These are phyloP conservation scores for Suillus lakei DNA, from an alignment of 768 basidiomycete species.

Conservation along the genomic window DNA sequence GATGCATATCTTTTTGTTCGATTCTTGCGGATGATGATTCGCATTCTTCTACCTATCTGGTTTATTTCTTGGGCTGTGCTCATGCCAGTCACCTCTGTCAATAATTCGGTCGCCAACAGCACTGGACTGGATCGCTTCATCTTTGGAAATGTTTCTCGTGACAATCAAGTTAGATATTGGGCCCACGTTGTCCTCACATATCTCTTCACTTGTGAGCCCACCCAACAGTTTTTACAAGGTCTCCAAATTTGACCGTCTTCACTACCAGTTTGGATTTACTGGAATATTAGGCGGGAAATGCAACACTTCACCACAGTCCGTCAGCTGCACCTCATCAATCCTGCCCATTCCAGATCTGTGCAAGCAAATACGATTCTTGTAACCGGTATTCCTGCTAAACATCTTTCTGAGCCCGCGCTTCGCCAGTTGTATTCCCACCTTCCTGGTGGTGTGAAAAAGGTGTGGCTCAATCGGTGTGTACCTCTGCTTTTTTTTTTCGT, in stretches of 20 bases:
- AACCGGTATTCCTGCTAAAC: slow-evolving; percentile 84
- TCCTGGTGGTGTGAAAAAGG: slow-evolving; percentile 87
- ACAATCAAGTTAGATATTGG: slow-evolving; percentile 63
- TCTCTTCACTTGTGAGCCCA: slow-evolving; percentile 72
- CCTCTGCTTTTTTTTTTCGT: not conserved
- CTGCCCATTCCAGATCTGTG: slow-evolving; percentile 71
- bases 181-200: slow-evolving; percentile 82
- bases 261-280: slow-evolving; percentile 78
- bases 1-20: slow-evolving; percentile 96
- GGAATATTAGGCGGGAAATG: slow-evolving; percentile 84
- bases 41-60: slow-evolving; percentile 90
- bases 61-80: slow-evolving; percentile 85
- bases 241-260: slow-evolving; percentile 6
- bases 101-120: slow-evolving; percentile 49
- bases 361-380: slow-evolving; percentile 92
- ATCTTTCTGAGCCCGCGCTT: slow-evolving; percentile 73
- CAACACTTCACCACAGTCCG: slow-evolving; percentile 75
- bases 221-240: not conserved
- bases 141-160: slow-evolving; percentile 73
- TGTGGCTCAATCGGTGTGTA: slow-evolving; percentile 88
- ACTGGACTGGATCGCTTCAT: slow-evolving; percentile 72
- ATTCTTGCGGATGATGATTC: slow-evolving; percentile 83
- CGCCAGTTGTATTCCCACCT: slow-evolving; percentile 74
- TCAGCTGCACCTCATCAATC: slow-evolving; percentile 81
- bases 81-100: slow-evolving; percentile 71